These are phyloP conservation scores for Penicillium carneum DNA, from an alignment of 2,329 filamentous ascomycete genomes.

Conservation along the genomic window DNA sequence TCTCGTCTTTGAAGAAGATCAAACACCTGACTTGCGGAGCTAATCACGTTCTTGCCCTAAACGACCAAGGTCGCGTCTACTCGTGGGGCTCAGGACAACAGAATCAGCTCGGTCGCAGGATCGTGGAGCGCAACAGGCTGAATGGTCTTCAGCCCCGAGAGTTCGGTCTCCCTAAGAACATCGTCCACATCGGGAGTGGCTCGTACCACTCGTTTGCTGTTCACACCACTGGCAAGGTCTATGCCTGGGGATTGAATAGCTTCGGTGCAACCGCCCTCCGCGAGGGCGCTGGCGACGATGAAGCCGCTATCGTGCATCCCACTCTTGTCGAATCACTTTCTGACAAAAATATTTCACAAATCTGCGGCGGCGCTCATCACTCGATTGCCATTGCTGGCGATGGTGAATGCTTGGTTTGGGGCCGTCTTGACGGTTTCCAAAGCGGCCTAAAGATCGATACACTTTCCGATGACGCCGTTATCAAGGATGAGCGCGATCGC, in stretches of 20 bases:
- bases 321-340: slow-evolving; percentile 70
- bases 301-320: slow-evolving; percentile 75
- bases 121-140: slow-evolving; percentile 65
- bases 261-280: slow-evolving; percentile 79
- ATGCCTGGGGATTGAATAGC: slow-evolving; percentile 85
- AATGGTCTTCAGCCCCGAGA: slow-evolving; percentile 64
- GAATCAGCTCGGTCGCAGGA: slow-evolving; percentile 71
- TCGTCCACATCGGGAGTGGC: slow-evolving; percentile 71
- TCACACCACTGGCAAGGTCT: slow-evolving; percentile 72
- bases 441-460: slow-evolving; percentile 66
- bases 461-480: slow-evolving; percentile 65
- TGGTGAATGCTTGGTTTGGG: slow-evolving; percentile 66
- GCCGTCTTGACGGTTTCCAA: slow-evolving; percentile 66
- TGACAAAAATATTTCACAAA: slow-evolving; percentile 68
- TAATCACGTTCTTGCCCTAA: slow-evolving; percentile 65
- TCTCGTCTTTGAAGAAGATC: slow-evolving; percentile 62
- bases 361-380: slow-evolving; percentile 79
- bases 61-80: slow-evolving; percentile 65
- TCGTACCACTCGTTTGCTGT: slow-evolving; percentile 84
- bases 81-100: slow-evolving; percentile 73
- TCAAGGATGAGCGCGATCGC: slow-evolving; percentile 69
- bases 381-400: slow-evolving; percentile 65
- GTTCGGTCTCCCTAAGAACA: slow-evolving; percentile 64
- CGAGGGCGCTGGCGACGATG: slow-evolving; percentile 69
- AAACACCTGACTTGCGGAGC: slow-evolving; percentile 62